Evolutionary conservation across 1,284 basidiomycete genomes (phyloP), one percentile per base, ranked within the genome.

Genomic region (Stereum hirsutum): DNA sequence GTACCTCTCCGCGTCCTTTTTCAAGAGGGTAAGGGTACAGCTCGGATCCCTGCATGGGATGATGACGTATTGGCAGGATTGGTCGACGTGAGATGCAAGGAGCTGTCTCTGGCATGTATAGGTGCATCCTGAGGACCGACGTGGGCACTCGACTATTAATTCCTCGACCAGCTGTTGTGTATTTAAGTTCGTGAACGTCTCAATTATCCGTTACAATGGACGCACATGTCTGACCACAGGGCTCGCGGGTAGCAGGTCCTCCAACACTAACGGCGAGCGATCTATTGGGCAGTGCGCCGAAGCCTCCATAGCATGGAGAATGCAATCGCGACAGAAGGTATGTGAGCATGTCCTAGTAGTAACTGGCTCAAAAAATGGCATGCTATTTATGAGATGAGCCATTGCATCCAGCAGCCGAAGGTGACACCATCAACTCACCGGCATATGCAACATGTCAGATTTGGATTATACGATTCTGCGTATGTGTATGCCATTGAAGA

Each of bases 401-500:
- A 15, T n/a, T 19, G 10, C 31, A 31, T 39, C 44, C 39, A 31
- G 39, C 25, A 15, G 39, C 32, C 45, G 31, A 11, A 38, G 20
- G 14, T 24, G 46, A 7, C 4, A 15, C 8, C 5, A 6, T 11
- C 17, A 27, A 43, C 75, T 52, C 53, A 86, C 78, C 77, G 78
- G 63, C 89, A 92, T 52, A 92, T 89, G 50, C 87, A 89, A 55
- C 89, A 92, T 41, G 84, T 69, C 79, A 83, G 59, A 48, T 84
- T 84, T 25, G 64, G 63, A 54, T 84, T 82, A 10, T 72, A 67
- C 7, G 64, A 49, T 17, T 70, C 72, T 14, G 75, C 59, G 51
- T 84, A 84, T 54, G 66, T 72, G 39, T 56, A 58, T 0, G 53
- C 50, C 30, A 28, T 38, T 2, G 43, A 48, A 2, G 46, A 39